Conservation (phyloP, 306 rosid genomes). For the Herpetospermum pedunculosum region DNA sequence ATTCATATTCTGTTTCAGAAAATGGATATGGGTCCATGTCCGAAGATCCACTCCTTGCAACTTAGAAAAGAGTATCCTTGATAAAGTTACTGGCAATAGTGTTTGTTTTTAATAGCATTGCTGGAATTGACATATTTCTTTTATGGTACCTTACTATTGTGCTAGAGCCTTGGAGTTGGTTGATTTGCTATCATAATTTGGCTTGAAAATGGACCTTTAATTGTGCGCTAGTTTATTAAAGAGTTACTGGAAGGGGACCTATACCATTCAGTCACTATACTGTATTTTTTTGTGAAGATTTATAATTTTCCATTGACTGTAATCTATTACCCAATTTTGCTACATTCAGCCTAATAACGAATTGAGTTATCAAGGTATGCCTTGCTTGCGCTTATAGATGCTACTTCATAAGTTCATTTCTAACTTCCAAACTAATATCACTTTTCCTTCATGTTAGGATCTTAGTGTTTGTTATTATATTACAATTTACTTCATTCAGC, state of each 20-base stretch:
- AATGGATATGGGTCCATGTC: slow-evolving; percentile 99
- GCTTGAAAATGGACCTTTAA: background rate
- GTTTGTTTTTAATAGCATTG: background rate
- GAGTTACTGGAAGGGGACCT: background rate
- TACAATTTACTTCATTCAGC: too few species aligned
- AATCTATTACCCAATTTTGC: background rate
- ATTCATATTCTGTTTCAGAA: slow-evolving; percentile 46
- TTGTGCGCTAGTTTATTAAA: background rate
- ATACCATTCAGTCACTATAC: background rate
- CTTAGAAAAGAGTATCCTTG: slow-evolving; percentile 96
- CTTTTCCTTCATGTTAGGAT: background rate
- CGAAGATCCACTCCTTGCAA: slow-evolving; percentile 97
- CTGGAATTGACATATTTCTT: background rate
- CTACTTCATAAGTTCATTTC: background rate
- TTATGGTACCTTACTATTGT: background rate
- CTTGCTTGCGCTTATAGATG: background rate
- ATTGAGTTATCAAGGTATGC: background rate
- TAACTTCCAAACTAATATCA: background rate
- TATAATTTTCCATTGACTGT: background rate
- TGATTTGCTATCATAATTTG: background rate
- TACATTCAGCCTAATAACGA: background rate
- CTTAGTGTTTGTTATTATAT: background rate
- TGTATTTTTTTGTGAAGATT: background rate
- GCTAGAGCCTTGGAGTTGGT: background rate
- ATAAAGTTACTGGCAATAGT: background rate